Conservation (phyloP, 2,329 filamentous ascomycete genomes). For the Microdochium nivale region DNA sequence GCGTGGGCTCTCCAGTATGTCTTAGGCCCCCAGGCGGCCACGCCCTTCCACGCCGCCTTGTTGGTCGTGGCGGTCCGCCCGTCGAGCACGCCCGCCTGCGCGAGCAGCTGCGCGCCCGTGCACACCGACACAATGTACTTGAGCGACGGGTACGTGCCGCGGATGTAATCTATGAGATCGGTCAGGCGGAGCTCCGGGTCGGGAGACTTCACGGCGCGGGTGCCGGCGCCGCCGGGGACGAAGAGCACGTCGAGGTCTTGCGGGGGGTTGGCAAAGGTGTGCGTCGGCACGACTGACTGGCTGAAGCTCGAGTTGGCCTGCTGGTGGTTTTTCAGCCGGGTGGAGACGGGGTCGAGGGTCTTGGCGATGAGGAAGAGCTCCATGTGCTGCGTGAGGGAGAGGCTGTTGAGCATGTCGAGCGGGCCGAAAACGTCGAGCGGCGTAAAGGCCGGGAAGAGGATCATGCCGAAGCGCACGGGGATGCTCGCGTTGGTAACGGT, state of each 20-base stretch:
- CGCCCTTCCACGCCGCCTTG: slow-evolving; percentile 34
- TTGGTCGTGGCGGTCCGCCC: slow-evolving; percentile 48
- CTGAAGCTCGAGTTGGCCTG: background rate
- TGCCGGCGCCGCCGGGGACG: slow-evolving; percentile 45
- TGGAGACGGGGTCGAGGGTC: slow-evolving; percentile 12
- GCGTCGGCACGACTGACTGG: slow-evolving; percentile 12
- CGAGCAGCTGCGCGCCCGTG: slow-evolving; percentile 43
- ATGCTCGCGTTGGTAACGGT: background rate
- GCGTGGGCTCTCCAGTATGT: slow-evolving; percentile 44
- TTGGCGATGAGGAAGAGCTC: slow-evolving; percentile 13
- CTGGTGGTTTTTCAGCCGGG: background rate
- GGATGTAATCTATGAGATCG: slow-evolving; percentile 28
- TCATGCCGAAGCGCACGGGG: slow-evolving; percentile 10
- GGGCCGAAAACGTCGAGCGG: slow-evolving; percentile 18
- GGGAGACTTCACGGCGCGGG: slow-evolving; percentile 15
- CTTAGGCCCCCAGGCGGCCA: slow-evolving; percentile 26
- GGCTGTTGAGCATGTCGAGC: slow-evolving; percentile 14
- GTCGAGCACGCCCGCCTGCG: slow-evolving; percentile 42
- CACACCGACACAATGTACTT: slow-evolving; percentile 47
- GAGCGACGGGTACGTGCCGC: slow-evolving; percentile 25
- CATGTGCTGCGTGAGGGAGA: slow-evolving; percentile 8
- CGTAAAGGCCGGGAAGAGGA: slow-evolving; percentile 15
- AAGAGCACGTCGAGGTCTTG: slow-evolving; percentile 42
- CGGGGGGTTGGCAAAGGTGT: slow-evolving; percentile 34
- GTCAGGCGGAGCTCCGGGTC: slow-evolving; percentile 10